phyloP scores from a whole-genome alignment of 140 eudicot genomes.

The Bidens hawaiensis region DNA sequence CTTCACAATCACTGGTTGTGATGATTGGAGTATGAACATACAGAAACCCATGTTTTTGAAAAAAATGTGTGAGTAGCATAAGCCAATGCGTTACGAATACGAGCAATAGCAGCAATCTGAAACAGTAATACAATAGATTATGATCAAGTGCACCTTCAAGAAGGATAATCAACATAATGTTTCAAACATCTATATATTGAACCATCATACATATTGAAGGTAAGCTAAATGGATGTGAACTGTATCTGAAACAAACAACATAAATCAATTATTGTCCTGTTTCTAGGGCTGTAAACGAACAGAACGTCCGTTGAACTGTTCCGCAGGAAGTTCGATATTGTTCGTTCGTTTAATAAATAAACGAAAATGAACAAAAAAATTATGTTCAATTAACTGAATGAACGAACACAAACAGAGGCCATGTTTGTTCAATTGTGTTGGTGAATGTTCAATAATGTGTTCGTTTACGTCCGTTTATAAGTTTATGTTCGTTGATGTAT shows the following conservation, averaged over 20 bases:
- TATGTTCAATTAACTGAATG: no score
- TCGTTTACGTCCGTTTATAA: no score
- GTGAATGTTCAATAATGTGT: no score
- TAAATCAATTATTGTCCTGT: background rate
- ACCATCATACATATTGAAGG: background rate
- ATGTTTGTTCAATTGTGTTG: no score
- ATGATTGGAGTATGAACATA: slow-evolving; percentile 87
- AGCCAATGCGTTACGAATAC: slow-evolving; percentile 73
- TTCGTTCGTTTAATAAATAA: no score
- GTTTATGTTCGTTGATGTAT: no score
- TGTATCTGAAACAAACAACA: background rate
- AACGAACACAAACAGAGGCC: no score
- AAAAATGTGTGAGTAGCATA: slow-evolving; percentile 90
- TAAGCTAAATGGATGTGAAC: background rate
- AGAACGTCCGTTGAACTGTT: no score
- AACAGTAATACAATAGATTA: background rate
- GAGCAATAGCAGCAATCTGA: slow-evolving; percentile 74
- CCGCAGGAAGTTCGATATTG: no score
- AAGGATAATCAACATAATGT: background rate
- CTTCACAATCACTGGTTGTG: slow-evolving; percentile 95
- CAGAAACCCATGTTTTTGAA: slow-evolving; percentile 70
- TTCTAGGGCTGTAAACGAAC: no score
- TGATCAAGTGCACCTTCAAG: background rate
- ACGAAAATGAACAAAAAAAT: no score
- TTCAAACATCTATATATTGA: background rate